Evolutionary conservation across 805 yeast species (phyloP).

Genomic region (Sugiyamaella boreocaroliniensis): DNA sequence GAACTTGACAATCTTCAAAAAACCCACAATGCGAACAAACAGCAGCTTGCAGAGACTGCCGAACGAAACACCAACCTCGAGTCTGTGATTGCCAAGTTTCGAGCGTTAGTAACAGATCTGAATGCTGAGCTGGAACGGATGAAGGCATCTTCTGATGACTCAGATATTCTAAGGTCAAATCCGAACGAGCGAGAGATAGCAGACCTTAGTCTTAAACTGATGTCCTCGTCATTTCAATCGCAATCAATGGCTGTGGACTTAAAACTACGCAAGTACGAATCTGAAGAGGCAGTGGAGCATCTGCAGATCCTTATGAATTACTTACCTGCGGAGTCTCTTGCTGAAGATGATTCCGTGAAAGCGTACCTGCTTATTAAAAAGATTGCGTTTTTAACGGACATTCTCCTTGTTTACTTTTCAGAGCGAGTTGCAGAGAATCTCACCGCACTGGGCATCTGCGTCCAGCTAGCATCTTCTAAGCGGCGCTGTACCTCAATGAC

Average conservation of each 20-base stretch:
- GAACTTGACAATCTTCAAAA: conserved; percentile 31
- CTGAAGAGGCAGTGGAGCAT: conserved; percentile 23
- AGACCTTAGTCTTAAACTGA: conserved; percentile 22
- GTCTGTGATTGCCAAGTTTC: conserved; percentile 20
- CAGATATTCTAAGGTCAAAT: neutral
- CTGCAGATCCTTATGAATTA: conserved; percentile 23
- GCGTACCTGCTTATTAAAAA: neutral
- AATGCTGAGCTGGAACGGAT: conserved; percentile 22
- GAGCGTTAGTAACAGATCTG: conserved; percentile 25
- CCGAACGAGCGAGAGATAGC: conserved; percentile 13
- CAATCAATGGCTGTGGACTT: conserved; percentile 20
- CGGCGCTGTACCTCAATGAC: neutral
- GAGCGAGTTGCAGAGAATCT: neutral
- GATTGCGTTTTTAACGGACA: neutral
- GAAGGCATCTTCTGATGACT: conserved; percentile 8
- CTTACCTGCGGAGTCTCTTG: conserved; percentile 15
- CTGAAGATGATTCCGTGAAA: conserved; percentile 14
- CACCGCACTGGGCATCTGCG: neutral
- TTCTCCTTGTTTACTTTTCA: neutral
- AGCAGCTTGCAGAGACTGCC: conserved; percentile 23
- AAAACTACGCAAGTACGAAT: conserved; percentile 21
- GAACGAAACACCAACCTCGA: conserved; percentile 34
- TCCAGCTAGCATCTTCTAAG: neutral
- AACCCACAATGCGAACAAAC: conserved; percentile 13
- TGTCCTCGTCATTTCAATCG: conserved; percentile 12